Percentiles rank a stretch among this genome's conserved stretches.
These are phyloP conservation scores for Cronartium quercuum DNA, from an alignment of 1,284 basidiomycete genomes.

Conservation along the genomic window DNA sequence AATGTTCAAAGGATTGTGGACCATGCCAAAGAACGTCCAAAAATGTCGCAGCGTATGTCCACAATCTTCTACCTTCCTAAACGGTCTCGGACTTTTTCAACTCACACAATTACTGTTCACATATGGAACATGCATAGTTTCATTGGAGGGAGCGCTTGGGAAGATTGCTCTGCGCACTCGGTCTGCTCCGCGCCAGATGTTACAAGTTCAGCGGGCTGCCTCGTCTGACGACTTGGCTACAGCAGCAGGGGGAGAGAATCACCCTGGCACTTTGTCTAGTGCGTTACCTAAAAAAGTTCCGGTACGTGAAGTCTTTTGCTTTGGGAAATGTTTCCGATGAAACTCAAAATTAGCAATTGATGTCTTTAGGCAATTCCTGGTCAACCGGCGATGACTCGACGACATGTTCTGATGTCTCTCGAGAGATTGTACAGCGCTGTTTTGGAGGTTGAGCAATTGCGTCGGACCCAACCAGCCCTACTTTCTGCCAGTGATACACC, in stretches of 20 bases:
- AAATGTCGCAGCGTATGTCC: constrained; percentile 42
- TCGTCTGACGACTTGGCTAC: constrained; percentile 24
- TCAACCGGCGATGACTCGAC: constrained; percentile 68
- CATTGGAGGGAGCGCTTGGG: constrained; percentile 88
- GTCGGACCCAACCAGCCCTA: constrained; percentile 65
- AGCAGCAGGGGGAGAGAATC: constrained; percentile 40
- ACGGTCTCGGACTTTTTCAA: not conserved
- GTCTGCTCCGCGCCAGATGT: constrained; percentile 87
- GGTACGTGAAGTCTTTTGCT: constrained; percentile 16
- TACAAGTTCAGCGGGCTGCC: constrained; percentile 65
- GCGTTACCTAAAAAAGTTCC: constrained; percentile 42
- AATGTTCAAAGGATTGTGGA: constrained; percentile 96
- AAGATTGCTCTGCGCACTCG: constrained; percentile 85
- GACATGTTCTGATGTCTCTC: constrained; percentile 70
- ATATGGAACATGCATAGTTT: constrained; percentile 57
- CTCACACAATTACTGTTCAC: constrained; percentile 32
- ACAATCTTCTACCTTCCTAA: not conserved
- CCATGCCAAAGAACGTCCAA: constrained; percentile 65
- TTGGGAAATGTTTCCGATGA: not conserved
- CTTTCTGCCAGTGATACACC: constrained; percentile 45
- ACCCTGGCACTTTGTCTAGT: constrained; percentile 22
- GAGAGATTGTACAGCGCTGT: constrained; percentile 82
- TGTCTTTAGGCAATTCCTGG: constrained; percentile 56
- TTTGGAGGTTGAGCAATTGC: constrained; percentile 76
- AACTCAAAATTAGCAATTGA: constrained; percentile 42